These are phyloP conservation scores for Phoenix dactylifera DNA, from an alignment of 176 grass and related monocot species.

Conservation along the genomic window DNA sequence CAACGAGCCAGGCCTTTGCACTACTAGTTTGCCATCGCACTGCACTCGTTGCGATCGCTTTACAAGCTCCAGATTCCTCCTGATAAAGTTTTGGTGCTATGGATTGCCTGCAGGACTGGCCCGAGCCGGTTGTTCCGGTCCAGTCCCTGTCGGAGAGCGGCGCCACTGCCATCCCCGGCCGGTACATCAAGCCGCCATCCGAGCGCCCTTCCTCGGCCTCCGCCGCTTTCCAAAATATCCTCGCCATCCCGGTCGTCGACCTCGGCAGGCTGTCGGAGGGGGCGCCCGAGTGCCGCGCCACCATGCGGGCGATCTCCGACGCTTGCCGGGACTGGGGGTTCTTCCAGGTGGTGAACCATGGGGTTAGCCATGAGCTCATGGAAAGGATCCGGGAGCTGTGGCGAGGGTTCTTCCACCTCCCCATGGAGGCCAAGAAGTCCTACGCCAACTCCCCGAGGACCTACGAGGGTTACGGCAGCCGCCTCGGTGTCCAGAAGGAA, in stretches of 20 bases:
- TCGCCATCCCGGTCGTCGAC: slow-evolving; percentile 27
- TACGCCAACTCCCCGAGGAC: slow-evolving; percentile 31
- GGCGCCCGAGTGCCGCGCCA: slow-evolving; percentile 3
- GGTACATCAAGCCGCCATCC: slow-evolving; percentile 25
- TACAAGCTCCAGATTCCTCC: too few species aligned
- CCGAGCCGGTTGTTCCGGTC: slow-evolving; percentile 20
- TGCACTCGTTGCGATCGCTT: too few species aligned
- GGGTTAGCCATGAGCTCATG: slow-evolving; percentile 13
- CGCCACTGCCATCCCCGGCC: slow-evolving; percentile 8
- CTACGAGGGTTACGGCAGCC: slow-evolving; percentile 45
- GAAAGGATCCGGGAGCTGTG: slow-evolving; percentile 13
- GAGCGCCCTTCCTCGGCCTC: slow-evolving; percentile 13
- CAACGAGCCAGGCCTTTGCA: too few species aligned
- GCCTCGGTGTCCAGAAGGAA: slow-evolving; percentile 20
- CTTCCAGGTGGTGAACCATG: slow-evolving; percentile 46
- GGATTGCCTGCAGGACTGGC: slow-evolving; percentile 23
- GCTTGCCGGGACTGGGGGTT: slow-evolving; percentile 44
- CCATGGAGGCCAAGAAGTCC: slow-evolving; percentile 22
- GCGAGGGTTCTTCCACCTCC: slow-evolving; percentile 32
- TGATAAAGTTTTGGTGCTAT: background rate
- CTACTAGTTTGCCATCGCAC: too few species aligned
- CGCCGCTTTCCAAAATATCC: background rate
- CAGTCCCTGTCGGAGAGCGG: slow-evolving; percentile 28
- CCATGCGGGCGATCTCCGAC: slow-evolving; percentile 5
- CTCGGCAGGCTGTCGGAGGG: background rate